A percentile compares a stretch with the other conserved stretches of the same genome.
phyloP scores from a whole-genome alignment of 2,329 filamentous ascomycete species.

The Monilinia laxa region DNA sequence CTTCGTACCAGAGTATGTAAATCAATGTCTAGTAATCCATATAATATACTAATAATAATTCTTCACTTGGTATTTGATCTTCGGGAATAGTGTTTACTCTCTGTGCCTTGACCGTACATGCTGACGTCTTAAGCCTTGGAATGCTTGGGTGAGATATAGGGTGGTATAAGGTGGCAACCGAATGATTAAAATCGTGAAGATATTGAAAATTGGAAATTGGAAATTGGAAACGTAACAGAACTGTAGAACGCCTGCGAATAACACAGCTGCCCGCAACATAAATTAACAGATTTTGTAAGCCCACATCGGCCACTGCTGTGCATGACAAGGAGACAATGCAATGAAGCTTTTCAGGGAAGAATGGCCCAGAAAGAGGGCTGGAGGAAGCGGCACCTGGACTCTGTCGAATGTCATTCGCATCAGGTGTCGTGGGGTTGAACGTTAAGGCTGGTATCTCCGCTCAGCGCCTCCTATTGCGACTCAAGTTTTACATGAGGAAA shows the following conservation, averaged over 20 bases:
- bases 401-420: slow-evolving; percentile 4
- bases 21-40: not conserved
- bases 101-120: slow-evolving; percentile 11
- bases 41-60: not conserved
- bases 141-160: slow-evolving; percentile 6
- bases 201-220: slow-evolving; percentile 1
- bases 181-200: not conserved
- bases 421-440: slow-evolving; percentile 15
- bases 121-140: slow-evolving; percentile 12
- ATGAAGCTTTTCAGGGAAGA: slow-evolving; percentile 7
- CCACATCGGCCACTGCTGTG: not conserved
- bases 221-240: slow-evolving; percentile 16
- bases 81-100: not conserved
- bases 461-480: slow-evolving; percentile 19
- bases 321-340: not conserved
- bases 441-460: slow-evolving; percentile 20
- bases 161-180: slow-evolving; percentile 5
- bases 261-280: slow-evolving; percentile 12
- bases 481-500: slow-evolving; percentile 14
- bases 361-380: slow-evolving; percentile 1
- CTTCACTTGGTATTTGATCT: not conserved
- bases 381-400: slow-evolving; percentile 4
- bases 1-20: not conserved
- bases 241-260: slow-evolving; percentile 7
- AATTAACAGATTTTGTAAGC: not conserved